phyloP scores from a whole-genome alignment of 768 basidiomycete species.

The Epithele typhae region DNA sequence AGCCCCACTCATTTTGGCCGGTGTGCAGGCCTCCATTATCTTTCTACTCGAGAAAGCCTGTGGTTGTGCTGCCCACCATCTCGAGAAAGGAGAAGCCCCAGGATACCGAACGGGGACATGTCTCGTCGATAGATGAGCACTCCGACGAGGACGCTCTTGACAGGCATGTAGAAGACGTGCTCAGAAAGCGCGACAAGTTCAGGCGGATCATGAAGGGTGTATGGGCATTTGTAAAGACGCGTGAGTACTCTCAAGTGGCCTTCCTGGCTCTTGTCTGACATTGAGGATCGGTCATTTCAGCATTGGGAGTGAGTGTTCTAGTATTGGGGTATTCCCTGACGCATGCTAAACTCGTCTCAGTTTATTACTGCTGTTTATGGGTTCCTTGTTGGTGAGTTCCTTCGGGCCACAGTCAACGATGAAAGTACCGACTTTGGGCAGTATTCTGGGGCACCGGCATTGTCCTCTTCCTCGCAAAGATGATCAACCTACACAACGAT shows the following conservation, averaged over 20 bases:
- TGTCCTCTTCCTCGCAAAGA: constrained; percentile 62
- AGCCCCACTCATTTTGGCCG: background rate
- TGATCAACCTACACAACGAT: constrained; percentile 67
- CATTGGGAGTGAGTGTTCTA: constrained; percentile 61
- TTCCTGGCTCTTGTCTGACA: too few species aligned
- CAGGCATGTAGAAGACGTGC: constrained; percentile 73
- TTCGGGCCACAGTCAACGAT: background rate
- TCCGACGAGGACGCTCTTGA: constrained; percentile 53
- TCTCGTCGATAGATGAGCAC: constrained; percentile 23
- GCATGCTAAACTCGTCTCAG: constrained; percentile 25
- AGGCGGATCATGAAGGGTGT: constrained; percentile 62
- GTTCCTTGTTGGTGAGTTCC: constrained; percentile 55
- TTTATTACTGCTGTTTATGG: constrained; percentile 72
- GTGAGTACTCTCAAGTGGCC: constrained; percentile 40
- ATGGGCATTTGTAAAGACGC: constrained; percentile 84
- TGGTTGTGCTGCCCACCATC: constrained; percentile 48
- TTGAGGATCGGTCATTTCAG: constrained; percentile 31
- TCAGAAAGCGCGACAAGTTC: constrained; percentile 55
- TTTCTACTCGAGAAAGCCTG: constrained; percentile 67
- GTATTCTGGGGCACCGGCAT: constrained; percentile 89
- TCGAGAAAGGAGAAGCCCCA: constrained; percentile 11
- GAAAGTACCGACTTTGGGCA: constrained; percentile 13
- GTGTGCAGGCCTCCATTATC: constrained; percentile 57
- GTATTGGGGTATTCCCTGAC: background rate
- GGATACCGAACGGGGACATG: constrained; percentile 22